Conservation (phyloP, 192 early-diverging fungal genomes). For the Phycomyces blakesleeanus region DNA sequence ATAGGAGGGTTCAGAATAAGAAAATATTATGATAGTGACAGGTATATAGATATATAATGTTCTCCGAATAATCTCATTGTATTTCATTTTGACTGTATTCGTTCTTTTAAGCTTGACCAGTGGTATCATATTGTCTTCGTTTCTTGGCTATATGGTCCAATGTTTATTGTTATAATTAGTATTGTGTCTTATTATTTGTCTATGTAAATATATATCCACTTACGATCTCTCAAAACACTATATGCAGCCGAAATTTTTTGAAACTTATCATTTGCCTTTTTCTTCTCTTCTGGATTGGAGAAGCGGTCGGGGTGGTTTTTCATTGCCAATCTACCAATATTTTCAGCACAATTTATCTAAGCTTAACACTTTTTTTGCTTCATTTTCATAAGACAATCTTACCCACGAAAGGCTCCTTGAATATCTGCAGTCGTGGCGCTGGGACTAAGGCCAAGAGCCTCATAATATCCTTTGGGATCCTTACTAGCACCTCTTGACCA, state of each 20-base stretch:
- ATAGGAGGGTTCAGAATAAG: too few species aligned
- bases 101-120: conserved; percentile 10
- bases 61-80: too few species aligned
- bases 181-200: too few species aligned
- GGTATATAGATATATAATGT: too few species aligned
- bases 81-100: too few species aligned
- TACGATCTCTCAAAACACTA: conserved; percentile 47
- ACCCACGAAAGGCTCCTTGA: conserved; percentile 50
- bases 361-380: too few species aligned
- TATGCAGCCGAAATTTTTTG: conserved; percentile 49
- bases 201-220: conserved; percentile 10
- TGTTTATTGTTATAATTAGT: not conserved
- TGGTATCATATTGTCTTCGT: conserved; percentile 25
- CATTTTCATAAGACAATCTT: not conserved
- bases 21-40: too few species aligned
- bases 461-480: conserved; percentile 47
- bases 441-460: conserved; percentile 30
- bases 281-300: conserved; percentile 42
- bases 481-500: not conserved
- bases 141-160: conserved; percentile 20
- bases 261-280: conserved; percentile 45
- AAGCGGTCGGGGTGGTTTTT: conserved; percentile 46
- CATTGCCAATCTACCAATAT: conserved; percentile 26
- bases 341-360: not conserved
- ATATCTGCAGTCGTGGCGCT: conserved; percentile 41